Evolutionary conservation across 257 asterid genomes (phyloP).

Genomic region (Plantago ovata): DNA sequence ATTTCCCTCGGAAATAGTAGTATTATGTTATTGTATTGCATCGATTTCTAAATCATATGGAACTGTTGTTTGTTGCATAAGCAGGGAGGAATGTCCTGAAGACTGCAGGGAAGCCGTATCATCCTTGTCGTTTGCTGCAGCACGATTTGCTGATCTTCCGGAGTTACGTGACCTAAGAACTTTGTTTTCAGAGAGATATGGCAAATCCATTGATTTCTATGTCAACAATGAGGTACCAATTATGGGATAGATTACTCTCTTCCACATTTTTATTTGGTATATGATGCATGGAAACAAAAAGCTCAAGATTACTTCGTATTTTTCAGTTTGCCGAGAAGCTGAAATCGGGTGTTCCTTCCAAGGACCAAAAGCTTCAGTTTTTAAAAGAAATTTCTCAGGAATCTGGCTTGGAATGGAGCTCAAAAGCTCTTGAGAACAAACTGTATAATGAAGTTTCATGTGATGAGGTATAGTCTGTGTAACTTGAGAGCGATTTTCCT

Average conservation of each 20-base stretch:
- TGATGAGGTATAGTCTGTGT: conserved; percentile 31
- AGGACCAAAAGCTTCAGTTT: conserved; percentile 60
- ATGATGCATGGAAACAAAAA: neutral
- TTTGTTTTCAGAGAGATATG: conserved; percentile 61
- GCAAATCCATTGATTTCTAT: conserved; percentile 41
- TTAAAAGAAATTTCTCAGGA: conserved; percentile 69
- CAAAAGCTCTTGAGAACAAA: conserved; percentile 64
- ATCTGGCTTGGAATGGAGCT: conserved; percentile 53
- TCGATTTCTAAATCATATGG: no score
- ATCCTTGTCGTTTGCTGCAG: conserved; percentile 79
- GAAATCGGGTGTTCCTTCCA: conserved; percentile 40
- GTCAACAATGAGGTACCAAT: conserved; percentile 57
- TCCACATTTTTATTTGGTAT: neutral
- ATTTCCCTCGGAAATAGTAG: no score
- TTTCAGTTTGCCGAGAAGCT: conserved; percentile 62
- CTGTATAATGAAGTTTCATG: conserved; percentile 34
- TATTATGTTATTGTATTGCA: no score
- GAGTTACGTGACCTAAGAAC: conserved; percentile 75
- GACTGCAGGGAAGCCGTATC: conserved; percentile 86
- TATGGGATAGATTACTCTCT: neutral
- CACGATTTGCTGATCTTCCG: conserved; percentile 85
- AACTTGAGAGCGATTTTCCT: neutral
- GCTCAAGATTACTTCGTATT: neutral
- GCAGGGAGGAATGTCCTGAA: conserved; percentile 92
- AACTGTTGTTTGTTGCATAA: neutral